A percentile compares a stretch with the other conserved stretches of the same genome.
phyloP scores from a whole-genome alignment of 495 filamentous ascomycete genomes.

The Neurospora sp. region DNA sequence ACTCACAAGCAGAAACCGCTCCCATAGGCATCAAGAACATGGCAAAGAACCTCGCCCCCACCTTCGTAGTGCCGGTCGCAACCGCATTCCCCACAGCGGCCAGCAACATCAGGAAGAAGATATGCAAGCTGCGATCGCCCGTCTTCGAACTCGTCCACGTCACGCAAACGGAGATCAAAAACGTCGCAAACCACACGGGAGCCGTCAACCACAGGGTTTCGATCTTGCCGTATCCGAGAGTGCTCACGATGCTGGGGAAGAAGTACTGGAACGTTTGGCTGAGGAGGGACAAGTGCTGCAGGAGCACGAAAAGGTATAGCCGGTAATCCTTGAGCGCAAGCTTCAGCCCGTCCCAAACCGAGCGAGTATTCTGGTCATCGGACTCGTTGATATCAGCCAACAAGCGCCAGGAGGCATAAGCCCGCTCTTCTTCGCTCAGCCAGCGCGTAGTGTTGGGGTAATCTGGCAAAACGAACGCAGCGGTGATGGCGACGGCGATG shows the following conservation, averaged over 20 bases:
- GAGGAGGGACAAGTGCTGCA: slow-evolving; percentile 33
- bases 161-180: slow-evolving; percentile 25
- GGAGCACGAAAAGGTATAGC: slow-evolving; percentile 36
- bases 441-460: slow-evolving; percentile 35
- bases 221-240: slow-evolving; percentile 40
- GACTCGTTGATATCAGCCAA: slow-evolving; percentile 30
- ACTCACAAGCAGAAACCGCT: slow-evolving; percentile 33
- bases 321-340: slow-evolving; percentile 31
- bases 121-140: slow-evolving; percentile 34
- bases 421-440: slow-evolving; percentile 31
- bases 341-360: slow-evolving; percentile 29
- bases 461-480: slow-evolving; percentile 31
- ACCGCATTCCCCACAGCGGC: slow-evolving; percentile 43
- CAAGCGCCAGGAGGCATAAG: slow-evolving; percentile 32
- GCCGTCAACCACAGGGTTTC: slow-evolving; percentile 43
- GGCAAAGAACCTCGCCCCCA: slow-evolving; percentile 40
- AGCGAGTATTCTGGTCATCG: slow-evolving; percentile 16
- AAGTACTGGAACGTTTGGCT: slow-evolving; percentile 39
- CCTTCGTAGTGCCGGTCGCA: slow-evolving; percentile 32
- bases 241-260: slow-evolving; percentile 46
- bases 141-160: slow-evolving; percentile 30
- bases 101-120: slow-evolving; percentile 33
- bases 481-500: slow-evolving; percentile 28
- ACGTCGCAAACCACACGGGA: slow-evolving; percentile 37
- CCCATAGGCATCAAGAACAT: slow-evolving; percentile 42